phyloP scores from a whole-genome alignment of 2,329 filamentous ascomycete species.

The Aspergillus brunneoviolaceus region DNA sequence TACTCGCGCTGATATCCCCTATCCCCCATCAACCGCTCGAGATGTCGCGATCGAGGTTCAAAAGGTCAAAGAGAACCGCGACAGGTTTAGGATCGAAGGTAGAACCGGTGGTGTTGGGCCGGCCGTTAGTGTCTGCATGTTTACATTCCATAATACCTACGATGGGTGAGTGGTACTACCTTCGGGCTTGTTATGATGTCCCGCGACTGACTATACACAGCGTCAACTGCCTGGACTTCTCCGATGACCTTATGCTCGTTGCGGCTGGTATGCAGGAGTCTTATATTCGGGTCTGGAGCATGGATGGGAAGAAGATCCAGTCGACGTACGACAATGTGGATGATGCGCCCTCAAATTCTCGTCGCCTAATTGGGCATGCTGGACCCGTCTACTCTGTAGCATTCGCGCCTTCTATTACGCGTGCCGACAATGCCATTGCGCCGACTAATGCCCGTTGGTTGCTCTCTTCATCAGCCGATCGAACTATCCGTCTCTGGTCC shows the following conservation, averaged over 20 bases:
- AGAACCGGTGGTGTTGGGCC: constrained; percentile 80
- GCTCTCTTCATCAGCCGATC: constrained; percentile 83
- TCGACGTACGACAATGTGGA: constrained; percentile 62
- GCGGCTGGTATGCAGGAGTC: constrained; percentile 90
- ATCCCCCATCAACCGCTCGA: constrained; percentile 81
- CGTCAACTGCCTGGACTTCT: constrained; percentile 92
- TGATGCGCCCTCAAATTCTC: constrained; percentile 67
- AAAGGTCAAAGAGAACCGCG: constrained; percentile 87
- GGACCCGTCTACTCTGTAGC: constrained; percentile 85
- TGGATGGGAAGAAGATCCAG: constrained; percentile 79
- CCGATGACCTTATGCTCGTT: constrained; percentile 81
- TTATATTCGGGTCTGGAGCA: constrained; percentile 90
- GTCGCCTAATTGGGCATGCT: constrained; percentile 79
- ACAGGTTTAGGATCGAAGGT: constrained; percentile 84
- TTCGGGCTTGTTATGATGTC: background rate
- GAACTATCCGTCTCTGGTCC: constrained; percentile 88
- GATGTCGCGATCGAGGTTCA: constrained; percentile 94
- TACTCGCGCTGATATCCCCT: constrained; percentile 73
- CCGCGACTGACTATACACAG: constrained; percentile 44
- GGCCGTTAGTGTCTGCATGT: constrained; percentile 89
- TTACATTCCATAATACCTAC: constrained; percentile 95
- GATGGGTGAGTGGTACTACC: constrained; percentile 64
- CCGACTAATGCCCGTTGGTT: constrained; percentile 70
- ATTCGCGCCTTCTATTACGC: constrained; percentile 71
- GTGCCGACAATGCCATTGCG: constrained; percentile 50